Base-by-base conservation (phyloP, 1,284 basidiomycete species). In the Mycosarcoma maydis region DNA sequence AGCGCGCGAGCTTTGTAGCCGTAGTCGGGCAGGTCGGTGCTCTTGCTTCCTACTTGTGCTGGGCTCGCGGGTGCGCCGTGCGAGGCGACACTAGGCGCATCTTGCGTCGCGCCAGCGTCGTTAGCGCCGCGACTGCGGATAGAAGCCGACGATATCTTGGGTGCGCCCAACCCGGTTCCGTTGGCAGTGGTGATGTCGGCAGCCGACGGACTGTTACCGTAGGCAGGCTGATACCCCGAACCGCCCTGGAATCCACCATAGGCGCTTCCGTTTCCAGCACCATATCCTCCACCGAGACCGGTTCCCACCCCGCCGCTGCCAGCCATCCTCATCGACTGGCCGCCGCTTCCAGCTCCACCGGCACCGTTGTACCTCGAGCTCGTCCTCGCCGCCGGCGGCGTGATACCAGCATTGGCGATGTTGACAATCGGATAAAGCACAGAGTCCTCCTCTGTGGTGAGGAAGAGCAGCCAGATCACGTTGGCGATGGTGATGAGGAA, bases 361-460 rank as follows among this genome's bases (percentile, higher is more conserved):
- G 38, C 64, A 19, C 59, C 65, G 29, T 43, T 53, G 48, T 58
- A 47, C 27, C 48, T 50, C 2, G 48, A 47, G 6, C 45, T 36
- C 16, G 42, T 43, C 61, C 89, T 87, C 55, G 89, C 87, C 8
- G 88, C 88, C 44, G 90, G 90, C 29, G 90, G 87, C 2, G 90
- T 90, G 45, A 93, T 88, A 30, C 92, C 92, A 47, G 91, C 92
- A 22, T 91, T 92, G 52, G 92, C 92, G 72, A 88, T 87, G 83
- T 92, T 93, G 86, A 97, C 90, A 59, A 95, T 75, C 81, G 92
- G 86, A 52, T 92, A 87, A 44, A 88, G 83, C 70, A 92, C 87
- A 2, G 93, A 91, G 80, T 94, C 93, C 75, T 97, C 94, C 80
- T 97, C 94, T 1, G 93, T 90, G 5, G 94, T 95, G 82, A 98